phyloP scores from a whole-genome alignment of 2,329 filamentous ascomycete genomes.

The Falciphora oryzae region DNA sequence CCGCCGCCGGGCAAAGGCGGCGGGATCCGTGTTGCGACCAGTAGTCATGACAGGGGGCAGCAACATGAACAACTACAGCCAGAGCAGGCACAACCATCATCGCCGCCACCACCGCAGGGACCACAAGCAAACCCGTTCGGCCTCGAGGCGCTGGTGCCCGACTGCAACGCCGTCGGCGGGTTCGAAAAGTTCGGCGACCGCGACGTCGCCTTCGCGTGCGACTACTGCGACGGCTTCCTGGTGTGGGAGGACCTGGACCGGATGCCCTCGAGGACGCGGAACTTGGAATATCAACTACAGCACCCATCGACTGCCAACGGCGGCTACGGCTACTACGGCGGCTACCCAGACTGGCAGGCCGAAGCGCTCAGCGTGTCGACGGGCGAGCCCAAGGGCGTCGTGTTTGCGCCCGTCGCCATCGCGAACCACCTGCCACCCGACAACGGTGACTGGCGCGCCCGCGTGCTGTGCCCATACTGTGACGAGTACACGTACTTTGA shows the following conservation, averaged over 20 bases:
- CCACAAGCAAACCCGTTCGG: constrained; percentile 13
- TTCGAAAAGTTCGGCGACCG: constrained; percentile 50
- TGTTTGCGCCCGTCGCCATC: constrained; percentile 52
- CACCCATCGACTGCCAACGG: constrained; percentile 7
- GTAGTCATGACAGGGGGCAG: background rate
- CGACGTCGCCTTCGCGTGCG: constrained; percentile 54
- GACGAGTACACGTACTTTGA: constrained; percentile 46
- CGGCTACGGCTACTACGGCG: constrained; percentile 19
- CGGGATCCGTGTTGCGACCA: background rate
- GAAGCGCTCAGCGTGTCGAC: constrained; percentile 34
- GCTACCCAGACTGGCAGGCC: constrained; percentile 46
- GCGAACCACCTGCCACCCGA: constrained; percentile 50
- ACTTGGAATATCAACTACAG: constrained; percentile 11
- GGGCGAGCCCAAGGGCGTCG: constrained; percentile 41
- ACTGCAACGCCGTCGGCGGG: constrained; percentile 46
- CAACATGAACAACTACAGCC: constrained; percentile 12
- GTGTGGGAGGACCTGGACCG: constrained; percentile 51
- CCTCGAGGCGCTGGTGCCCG: constrained; percentile 41
- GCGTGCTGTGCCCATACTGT: constrained; percentile 50
- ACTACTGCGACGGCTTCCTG: constrained; percentile 56
- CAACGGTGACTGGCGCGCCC: constrained; percentile 45
- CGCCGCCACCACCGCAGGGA: constrained; percentile 5
- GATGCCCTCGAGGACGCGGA: constrained; percentile 39
- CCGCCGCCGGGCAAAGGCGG: background rate
- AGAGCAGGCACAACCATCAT: constrained; percentile 10